Evolutionary conservation across 805 yeast genomes (phyloP), one percentile per base, ranked within the genome.

Genomic region (Vanderwaltozyma tropicalis): DNA sequence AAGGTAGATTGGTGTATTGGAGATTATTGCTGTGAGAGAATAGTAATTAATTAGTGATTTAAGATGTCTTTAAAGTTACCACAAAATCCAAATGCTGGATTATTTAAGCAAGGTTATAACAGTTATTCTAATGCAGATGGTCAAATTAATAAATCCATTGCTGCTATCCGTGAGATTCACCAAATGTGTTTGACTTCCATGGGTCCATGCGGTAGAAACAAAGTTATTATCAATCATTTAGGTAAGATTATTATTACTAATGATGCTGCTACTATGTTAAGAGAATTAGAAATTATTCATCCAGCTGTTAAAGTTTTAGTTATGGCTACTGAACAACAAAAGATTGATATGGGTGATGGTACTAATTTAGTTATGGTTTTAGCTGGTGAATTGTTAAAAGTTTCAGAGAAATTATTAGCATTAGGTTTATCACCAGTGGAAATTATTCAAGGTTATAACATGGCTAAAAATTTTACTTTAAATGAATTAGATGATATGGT

Each of bases 121-220:
- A 74, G 86, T 25, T 80, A 84, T 54, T 71, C 82, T 32, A 80
- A 80, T 58, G 87, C 86, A 22, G 98, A 92, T 64, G 98, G 98
- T 37, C 97, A 95, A 35, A 83, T 89, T 41, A 74, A 75, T 52
- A 77, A 95, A 55, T 92, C 94, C 59, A 87, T 92, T 52, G 83
- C 82, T 52, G 98, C 98, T 2, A 86, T 92, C 43, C 76, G 95
- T 52, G 97, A 92, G 62, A 82, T 92, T 62, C 76, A 95, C 44
- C 74, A 79, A 38, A 87, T 89, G 76, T 86, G 94, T 44, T 72
- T 88, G 41, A 87, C 96, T 2, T 86, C 96, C 11, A 82, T 92
- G 68, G 98, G 98, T 6, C 98, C 98, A 43, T 83, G 94, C 63
- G 98, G 98, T 37, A 75, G 96, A 55, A 92, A 88, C 63, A 92